These are phyloP conservation scores for Naganishia randhawae DNA, from an alignment of 768 basidiomycete species.

Conservation along the genomic window DNA sequence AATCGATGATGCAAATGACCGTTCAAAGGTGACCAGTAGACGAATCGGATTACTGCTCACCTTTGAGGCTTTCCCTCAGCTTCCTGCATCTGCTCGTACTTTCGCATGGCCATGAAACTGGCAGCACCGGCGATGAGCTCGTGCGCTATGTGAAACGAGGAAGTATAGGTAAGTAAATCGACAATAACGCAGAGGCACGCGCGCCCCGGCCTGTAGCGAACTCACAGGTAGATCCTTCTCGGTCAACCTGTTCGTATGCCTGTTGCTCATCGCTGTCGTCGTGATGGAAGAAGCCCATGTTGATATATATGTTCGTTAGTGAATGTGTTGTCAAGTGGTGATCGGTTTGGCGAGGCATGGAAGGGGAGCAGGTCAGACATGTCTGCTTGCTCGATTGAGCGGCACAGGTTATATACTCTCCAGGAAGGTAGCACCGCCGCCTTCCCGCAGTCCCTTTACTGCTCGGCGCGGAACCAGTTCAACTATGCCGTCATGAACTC, in stretches of 20 bases:
- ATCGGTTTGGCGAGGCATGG: background rate
- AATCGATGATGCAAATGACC: background rate
- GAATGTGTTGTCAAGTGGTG: too few relatives aligned
- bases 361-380: too few relatives aligned
- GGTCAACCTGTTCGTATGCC: slow-evolving; percentile 17
- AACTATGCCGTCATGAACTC: too few relatives aligned
- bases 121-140: slow-evolving; percentile 17
- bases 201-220: background rate
- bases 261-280: slow-evolving; percentile 7
- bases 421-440: too few relatives aligned
- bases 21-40: background rate
- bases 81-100: slow-evolving; percentile 7
- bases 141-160: background rate
- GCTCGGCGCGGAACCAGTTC: too few relatives aligned
- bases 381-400: too few relatives aligned
- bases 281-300: slow-evolving; percentile 19
- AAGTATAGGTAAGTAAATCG: background rate
- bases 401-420: too few relatives aligned
- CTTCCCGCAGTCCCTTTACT: too few relatives aligned
- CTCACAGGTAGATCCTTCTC: slow-evolving; percentile 6
- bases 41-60: background rate
- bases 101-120: slow-evolving; percentile 10
- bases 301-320: background rate
- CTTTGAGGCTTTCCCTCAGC: slow-evolving; percentile 11
- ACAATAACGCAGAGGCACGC: background rate